These are phyloP conservation scores for Abortiporus biennis DNA, from an alignment of 1,284 basidiomycete species.

Conservation along the genomic window DNA sequence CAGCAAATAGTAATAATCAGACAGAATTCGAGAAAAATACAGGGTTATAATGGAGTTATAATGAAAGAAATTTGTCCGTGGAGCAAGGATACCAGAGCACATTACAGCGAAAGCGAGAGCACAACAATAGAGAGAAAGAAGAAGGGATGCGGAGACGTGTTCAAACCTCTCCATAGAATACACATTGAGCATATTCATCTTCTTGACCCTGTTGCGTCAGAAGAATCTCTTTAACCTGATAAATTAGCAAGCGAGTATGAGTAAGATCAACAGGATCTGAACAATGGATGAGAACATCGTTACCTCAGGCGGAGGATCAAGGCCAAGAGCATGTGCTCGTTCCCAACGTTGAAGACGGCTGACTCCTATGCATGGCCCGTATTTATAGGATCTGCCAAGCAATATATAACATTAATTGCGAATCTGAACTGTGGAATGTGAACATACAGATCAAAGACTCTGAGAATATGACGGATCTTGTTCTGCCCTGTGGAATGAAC, in stretches of 20 bases:
- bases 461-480: slow-evolving; percentile 65
- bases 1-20: too few species aligned
- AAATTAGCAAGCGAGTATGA: not conserved
- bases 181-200: slow-evolving; percentile 38
- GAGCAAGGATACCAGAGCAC: too few species aligned
- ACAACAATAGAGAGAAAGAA: too few species aligned
- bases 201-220: slow-evolving; percentile 46
- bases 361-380: slow-evolving; percentile 83
- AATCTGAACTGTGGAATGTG: slow-evolving; percentile 3
- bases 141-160: too few species aligned
- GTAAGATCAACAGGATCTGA: not conserved
- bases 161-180: slow-evolving; percentile 31
- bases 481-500: slow-evolving; percentile 61
- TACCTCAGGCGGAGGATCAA: slow-evolving; percentile 83
- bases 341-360: slow-evolving; percentile 86
- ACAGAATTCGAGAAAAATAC: too few species aligned
- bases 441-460: slow-evolving; percentile 72
- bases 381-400: slow-evolving; percentile 60
- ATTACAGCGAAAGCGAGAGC: too few species aligned
- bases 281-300: slow-evolving; percentile 15
- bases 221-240: slow-evolving; percentile 72
- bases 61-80: too few species aligned
- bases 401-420: slow-evolving; percentile 2
- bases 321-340: slow-evolving; percentile 72
- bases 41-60: too few species aligned